phyloP scores from a whole-genome alignment of 1,139 yeast genomes.

The Debaryomyces psychrophilus region DNA sequence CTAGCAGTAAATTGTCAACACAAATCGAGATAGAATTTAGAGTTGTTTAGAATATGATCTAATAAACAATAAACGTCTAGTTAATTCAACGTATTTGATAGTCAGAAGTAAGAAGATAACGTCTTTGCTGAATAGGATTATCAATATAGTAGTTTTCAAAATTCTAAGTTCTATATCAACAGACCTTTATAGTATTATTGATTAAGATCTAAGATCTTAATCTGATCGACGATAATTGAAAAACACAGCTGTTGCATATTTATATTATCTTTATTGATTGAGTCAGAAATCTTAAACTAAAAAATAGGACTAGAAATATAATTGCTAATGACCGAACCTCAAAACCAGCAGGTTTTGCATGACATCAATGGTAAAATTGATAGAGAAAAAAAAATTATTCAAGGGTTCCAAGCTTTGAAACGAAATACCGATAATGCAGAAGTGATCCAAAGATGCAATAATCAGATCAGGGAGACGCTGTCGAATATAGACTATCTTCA shows the following conservation, averaged over 20 bases:
- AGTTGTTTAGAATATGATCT: neutral
- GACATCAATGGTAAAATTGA: slow-evolving; percentile 85
- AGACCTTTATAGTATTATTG: neutral
- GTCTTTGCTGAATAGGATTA: neutral
- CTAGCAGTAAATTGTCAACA: slow-evolving; percentile 14
- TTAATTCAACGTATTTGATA: neutral
- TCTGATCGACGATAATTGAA: neutral
- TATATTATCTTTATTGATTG: neutral
- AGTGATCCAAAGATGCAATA: slow-evolving; percentile 89
- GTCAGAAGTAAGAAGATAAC: neutral
- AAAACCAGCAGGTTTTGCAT: slow-evolving; percentile 39
- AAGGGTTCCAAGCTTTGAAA: slow-evolving; percentile 82
- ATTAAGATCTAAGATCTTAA: neutral
- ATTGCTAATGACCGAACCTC: slow-evolving; percentile 13
- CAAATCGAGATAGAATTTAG: slow-evolving; percentile 10
- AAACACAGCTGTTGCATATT: neutral
- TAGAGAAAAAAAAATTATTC: slow-evolving; percentile 82
- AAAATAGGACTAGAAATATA: neutral
- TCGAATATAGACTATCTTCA: slow-evolving; percentile 86
- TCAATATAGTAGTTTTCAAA: neutral
- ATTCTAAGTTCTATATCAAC: neutral
- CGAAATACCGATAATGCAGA: slow-evolving; percentile 74
- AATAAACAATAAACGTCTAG: neutral
- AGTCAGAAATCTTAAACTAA: neutral
- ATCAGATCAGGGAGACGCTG: slow-evolving; percentile 88